Conservation (phyloP, 441 rosid species). For the Adansonia madagascariensis region DNA sequence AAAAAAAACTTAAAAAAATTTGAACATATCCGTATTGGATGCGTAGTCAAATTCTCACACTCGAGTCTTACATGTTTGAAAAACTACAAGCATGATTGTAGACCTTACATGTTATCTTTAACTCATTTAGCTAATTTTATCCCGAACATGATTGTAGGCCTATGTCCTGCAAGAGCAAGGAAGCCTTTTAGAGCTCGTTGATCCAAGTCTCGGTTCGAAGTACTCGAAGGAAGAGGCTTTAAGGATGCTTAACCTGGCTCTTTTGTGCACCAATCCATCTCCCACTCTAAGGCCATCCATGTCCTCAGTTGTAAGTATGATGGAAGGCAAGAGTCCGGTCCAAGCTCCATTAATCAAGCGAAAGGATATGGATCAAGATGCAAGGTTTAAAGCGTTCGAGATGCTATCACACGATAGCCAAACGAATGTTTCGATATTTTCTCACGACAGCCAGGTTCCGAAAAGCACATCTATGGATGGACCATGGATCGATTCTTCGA, state of each 20-base stretch:
- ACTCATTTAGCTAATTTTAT: not conserved
- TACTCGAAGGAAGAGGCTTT: slow-evolving; percentile 38
- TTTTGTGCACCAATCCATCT: slow-evolving; percentile 48
- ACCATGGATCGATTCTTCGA: slow-evolving; percentile 44
- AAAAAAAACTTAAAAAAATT: too few species aligned
- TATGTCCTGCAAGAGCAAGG: slow-evolving; percentile 49
- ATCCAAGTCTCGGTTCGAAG: slow-evolving; percentile 36
- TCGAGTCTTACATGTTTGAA: too few species aligned
- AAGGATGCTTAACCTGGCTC: slow-evolving; percentile 42
- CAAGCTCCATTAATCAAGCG: slow-evolving; percentile 28
- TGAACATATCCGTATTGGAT: too few species aligned
- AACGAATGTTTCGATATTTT: slow-evolving; percentile 24
- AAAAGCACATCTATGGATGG: slow-evolving; percentile 34
- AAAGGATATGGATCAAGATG: slow-evolving; percentile 33
- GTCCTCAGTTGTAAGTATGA: slow-evolving; percentile 46
- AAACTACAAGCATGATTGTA: not conserved
- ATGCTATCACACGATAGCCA: slow-evolving; percentile 44
- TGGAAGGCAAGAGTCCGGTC: slow-evolving; percentile 36
- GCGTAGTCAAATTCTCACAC: too few species aligned
- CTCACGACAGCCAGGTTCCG: slow-evolving; percentile 32
- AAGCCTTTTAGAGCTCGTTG: slow-evolving; percentile 45
- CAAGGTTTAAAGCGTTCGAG: slow-evolving; percentile 56
- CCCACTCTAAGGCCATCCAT: slow-evolving; percentile 45
- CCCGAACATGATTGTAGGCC: slow-evolving; percentile 30
- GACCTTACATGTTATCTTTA: not conserved